Conservation (phyloP, 2,329 filamentous ascomycete genomes). For the Claviceps purpurea region DNA sequence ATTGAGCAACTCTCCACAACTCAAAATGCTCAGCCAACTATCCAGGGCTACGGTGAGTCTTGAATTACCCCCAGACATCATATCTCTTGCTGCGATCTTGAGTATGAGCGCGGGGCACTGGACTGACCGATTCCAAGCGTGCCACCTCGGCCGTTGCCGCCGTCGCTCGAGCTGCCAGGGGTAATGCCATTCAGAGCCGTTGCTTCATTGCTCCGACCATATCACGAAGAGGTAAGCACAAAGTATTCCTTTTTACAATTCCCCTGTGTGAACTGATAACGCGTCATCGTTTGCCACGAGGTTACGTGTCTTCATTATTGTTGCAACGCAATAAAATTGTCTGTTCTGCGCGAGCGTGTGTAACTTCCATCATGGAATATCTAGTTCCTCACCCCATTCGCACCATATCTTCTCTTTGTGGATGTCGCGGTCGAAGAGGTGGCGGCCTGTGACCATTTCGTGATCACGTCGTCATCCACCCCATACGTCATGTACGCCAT, state of each 20-base stretch:
- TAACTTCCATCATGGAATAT: not conserved
- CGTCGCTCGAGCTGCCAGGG: slow-evolving; percentile 31
- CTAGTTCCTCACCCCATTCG: not conserved
- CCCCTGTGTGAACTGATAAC: not conserved
- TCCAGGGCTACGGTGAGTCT: slow-evolving; percentile 41
- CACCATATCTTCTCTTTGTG: not conserved
- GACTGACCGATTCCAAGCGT: slow-evolving; percentile 25
- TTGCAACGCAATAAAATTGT: not conserved
- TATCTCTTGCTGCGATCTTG: not conserved
- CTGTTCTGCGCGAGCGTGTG: not conserved
- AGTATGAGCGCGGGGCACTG: not conserved
- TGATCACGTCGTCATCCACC: not conserved
- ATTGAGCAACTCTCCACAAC: slow-evolving; percentile 34
- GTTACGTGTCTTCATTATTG: not conserved
- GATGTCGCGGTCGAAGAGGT: not conserved
- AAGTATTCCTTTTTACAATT: not conserved
- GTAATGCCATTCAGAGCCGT: slow-evolving; percentile 33
- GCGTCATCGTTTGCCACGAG: not conserved
- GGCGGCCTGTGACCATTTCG: not conserved
- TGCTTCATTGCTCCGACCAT: slow-evolving; percentile 48
- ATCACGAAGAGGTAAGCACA: slow-evolving; percentile 45
- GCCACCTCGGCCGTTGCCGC: slow-evolving; percentile 35
- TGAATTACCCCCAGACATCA: not conserved
- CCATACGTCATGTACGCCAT: not conserved
- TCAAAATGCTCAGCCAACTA: slow-evolving; percentile 43